Conservation (phyloP, 192 early-diverging fungal species). For the Podila epigama region DNA sequence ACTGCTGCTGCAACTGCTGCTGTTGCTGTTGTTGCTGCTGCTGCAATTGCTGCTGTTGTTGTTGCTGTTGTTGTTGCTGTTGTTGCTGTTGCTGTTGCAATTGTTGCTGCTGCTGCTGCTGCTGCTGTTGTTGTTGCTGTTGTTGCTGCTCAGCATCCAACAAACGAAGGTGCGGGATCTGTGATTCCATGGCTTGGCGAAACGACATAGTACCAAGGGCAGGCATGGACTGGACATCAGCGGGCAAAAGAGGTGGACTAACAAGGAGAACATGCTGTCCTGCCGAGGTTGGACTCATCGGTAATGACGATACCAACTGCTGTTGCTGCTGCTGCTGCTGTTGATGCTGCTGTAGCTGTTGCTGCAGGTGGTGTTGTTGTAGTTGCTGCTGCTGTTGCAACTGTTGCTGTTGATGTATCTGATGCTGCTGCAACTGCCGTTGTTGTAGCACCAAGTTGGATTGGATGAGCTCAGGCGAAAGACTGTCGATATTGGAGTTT, state of each 20-base stretch:
- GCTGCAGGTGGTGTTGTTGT: conserved; percentile 5
- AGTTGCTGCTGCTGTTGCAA: conserved; percentile 12
- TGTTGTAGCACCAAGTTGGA: conserved; percentile 6
- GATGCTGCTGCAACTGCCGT: background rate
- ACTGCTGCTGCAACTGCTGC: conserved; percentile 2
- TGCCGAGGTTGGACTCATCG: conserved; percentile 27
- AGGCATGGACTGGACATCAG: conserved; percentile 11
- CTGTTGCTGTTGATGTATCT: conserved; percentile 17
- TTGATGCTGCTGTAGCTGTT: conserved; percentile 4
- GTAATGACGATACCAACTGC: conserved; percentile 21
- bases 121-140: conserved; percentile 30
- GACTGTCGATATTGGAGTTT: conserved; percentile 7
- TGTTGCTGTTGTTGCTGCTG: background rate
- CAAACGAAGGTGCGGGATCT: conserved; percentile 16
- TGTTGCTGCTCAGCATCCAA: conserved; percentile 17
- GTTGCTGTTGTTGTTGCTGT: conserved; percentile 7
- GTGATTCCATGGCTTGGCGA: conserved; percentile 16
- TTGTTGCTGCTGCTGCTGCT: conserved; percentile 16
- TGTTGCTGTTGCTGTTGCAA: conserved; percentile 7
- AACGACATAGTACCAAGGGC: conserved; percentile 16
- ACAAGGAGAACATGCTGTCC: conserved; percentile 18
- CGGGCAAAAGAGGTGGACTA: conserved; percentile 19
- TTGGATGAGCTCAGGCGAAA: conserved; percentile 19
- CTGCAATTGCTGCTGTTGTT: conserved; percentile 5
- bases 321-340: conserved; percentile 17